Evolutionary conservation across 768 basidiomycete genomes (phyloP), one percentile per base, ranked within the genome.

Genomic region (Rhizopogon vesiculosus): DNA sequence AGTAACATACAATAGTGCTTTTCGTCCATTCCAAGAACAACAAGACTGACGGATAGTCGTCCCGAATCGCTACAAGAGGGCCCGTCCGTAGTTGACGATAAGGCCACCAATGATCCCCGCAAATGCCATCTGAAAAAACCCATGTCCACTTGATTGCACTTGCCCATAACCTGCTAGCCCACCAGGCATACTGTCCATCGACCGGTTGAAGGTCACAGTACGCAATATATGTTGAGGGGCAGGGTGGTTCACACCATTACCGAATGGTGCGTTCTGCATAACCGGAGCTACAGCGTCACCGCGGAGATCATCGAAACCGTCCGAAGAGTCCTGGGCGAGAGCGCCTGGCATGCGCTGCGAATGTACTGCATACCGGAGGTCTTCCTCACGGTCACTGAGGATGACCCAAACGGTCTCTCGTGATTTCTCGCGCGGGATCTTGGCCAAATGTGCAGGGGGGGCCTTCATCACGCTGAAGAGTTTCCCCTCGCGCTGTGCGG

Each of bases 291-390:
- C 51, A 16, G 19, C n/a, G 45, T 33, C 7, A 38, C 50, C 59
- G 7, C 54, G 49, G 45, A 60, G 59, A 9, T 68, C 63, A 5
- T 42, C 46, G 50, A 69, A 62, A 15, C 16, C 15, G 2, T 35
- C 9, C 9, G 8, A 35, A 13, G 35, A 38, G 15, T 19, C 19
- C 22, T 22, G 35, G 5, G 38, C 33, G 35, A 70, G 56, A 31
- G 59, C 62, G 8, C 70, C 70, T 19, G 70, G 69, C 70, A 70
- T 70, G 45, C 63, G 69, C 46, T 70, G 69, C 35, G 65, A 67
- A 55, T 70, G 65, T 38, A 70, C 54, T 13, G 69, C 69, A 18
- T 70, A 69, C 52, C 60, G 63, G 52, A 70, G 58, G 51, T 72
- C 69, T 57, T 70, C 70, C n/a, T 65, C 42, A 16, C 62, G 53